Evolutionary conservation across 345 rosid species (phyloP).

Genomic region (Corymbia maculata): DNA sequence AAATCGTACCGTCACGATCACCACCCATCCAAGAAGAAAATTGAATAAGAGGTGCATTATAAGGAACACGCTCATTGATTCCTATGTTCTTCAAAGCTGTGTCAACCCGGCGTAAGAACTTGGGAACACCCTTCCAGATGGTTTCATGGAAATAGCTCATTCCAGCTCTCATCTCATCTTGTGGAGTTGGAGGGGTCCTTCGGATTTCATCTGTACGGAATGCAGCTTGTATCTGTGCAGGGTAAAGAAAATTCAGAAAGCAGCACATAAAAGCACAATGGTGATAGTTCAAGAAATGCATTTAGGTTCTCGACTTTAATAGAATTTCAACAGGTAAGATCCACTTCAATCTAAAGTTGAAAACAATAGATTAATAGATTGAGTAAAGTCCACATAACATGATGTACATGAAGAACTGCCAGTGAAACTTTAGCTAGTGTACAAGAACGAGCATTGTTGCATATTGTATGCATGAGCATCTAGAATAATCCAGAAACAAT

Average conservation of each 20-base stretch:
- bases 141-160: conserved; percentile 99
- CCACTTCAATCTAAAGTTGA: neutral
- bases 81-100: conserved; percentile 97
- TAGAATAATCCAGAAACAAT: neutral
- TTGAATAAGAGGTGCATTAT: conserved; percentile 96
- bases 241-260: neutral
- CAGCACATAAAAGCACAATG: neutral
- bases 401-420: neutral
- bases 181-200: conserved; percentile 97
- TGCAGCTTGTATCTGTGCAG: conserved; percentile 93
- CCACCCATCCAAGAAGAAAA: conserved; percentile 99
- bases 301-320: neutral
- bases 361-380: neutral
- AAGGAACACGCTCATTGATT: conserved; percentile 85
- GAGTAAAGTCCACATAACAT: neutral
- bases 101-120: conserved; percentile 96
- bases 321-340: neutral
- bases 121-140: conserved; percentile 98
- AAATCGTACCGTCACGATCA: conserved; percentile 86
- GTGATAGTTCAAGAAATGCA: neutral
- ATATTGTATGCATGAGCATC: neutral
- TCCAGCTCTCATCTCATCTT: conserved; percentile 99
- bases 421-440: neutral
- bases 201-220: conserved; percentile 99
- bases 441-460: neutral